Base-by-base conservation (phyloP, 176 grass and related monocot genomes). In the Triticum timopheevii region DNA sequence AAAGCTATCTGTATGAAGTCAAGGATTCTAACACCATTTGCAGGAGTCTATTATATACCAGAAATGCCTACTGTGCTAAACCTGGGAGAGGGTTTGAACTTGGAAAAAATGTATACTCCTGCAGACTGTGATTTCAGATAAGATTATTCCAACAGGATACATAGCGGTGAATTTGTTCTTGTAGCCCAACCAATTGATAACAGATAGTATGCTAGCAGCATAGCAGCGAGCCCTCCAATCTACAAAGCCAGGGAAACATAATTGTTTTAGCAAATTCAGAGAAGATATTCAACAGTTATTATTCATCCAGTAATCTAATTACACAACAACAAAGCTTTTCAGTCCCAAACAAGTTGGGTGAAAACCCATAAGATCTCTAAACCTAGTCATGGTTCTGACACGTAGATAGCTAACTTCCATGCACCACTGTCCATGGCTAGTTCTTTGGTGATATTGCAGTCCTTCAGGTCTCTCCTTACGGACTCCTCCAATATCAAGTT, bases 181-280 rank as follows among this genome's bases (percentile, higher is more conserved):
- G 89, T 94, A 61, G 97, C 85, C 97, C 97, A 99, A 24, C 97
- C 97, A 69, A 88, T 91, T 80, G 89, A 96, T 83, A 99, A 90
- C 34, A 96, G 88, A 88, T 99, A 99, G 75, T 99, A 99, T 61
- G 92, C 86, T 81, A 95, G 61, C 77, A 99, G 40, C 97, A 99
- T 99, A 90, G 94, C 97, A 90, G 82, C 61, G 20, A 99, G 92
- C 52, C 97, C 97, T 80, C 90, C 94, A 91, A 94, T 90, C 97
- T 99, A 84, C 82, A 73, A 91, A 74, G 77, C 13, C 47, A 87
- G 42, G 42, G 47, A 75, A 75, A 52, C 24, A 61, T 27, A 73
- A 33, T 30, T 42, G 69, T 74, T 85, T 86, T 28, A 38, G 61
- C n/a, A 69, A 64, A 47, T 80, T 77, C 20, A 19, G 17, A 72